These are phyloP conservation scores for Crithidia sp. DNA, from an alignment of 208 protist species.

Conservation along the genomic window DNA sequence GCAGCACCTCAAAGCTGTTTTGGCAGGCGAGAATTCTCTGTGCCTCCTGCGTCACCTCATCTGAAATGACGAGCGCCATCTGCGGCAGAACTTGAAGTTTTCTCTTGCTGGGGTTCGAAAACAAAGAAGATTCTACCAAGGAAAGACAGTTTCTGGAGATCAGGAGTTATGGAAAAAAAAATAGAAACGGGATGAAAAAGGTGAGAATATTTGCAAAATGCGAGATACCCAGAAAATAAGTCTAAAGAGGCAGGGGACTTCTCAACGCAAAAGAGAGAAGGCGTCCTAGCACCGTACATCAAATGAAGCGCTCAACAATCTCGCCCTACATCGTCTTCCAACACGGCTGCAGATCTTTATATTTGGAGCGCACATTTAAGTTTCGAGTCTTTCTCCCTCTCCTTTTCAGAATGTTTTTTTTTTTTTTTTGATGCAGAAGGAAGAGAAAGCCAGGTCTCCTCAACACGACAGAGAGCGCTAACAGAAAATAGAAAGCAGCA, in stretches of 20 bases:
- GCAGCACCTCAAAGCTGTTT: slow-evolving; percentile 81
- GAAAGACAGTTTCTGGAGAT: background rate
- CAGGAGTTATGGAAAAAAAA: background rate
- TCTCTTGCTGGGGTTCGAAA: background rate
- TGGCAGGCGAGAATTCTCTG: slow-evolving; percentile 73
- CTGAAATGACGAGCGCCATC: slow-evolving; percentile 78
- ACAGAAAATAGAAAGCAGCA: no score
- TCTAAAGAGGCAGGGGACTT: no score
- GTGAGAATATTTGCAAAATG: background rate
- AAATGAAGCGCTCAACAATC: no score
- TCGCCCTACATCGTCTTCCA: no score
- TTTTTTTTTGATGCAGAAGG: no score
- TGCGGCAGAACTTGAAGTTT: background rate
- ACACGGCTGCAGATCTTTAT: no score
- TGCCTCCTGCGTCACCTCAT: slow-evolving; percentile 63
- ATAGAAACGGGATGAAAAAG: background rate
- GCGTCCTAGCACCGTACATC: background rate
- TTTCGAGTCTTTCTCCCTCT: no score
- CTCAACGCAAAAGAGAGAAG: background rate
- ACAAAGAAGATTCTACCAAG: background rate
- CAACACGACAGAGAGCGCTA: no score
- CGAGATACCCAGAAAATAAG: no score
- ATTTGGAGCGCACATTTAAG: no score
- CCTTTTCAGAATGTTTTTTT: no score
- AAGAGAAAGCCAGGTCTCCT: no score